A percentile compares a stretch with the other conserved stretches of the same genome.
Evolutionary conservation across 345 rosid species (phyloP).

Genomic region (Eucalyptus marginata): DNA sequence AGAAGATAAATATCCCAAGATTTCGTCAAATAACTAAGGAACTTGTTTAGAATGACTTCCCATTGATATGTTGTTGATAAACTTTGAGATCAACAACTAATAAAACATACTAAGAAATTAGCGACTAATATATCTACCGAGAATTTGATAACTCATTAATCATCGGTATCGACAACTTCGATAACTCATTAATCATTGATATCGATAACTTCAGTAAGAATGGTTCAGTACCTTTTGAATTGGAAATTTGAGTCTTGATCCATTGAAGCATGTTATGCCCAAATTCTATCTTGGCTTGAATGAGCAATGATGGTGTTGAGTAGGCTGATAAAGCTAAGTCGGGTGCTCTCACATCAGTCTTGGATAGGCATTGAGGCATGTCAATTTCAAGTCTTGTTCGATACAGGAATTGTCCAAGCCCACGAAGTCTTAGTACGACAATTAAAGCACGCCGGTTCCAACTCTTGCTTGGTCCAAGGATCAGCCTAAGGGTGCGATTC

Average conservation of each 20-base stretch:
- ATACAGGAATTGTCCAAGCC: too few relatives aligned
- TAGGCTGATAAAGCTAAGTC: not conserved
- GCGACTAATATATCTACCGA: not conserved
- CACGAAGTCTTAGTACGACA: too few relatives aligned
- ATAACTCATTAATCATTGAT: too few relatives aligned
- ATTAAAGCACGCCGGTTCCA: too few relatives aligned
- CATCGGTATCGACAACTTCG: accelerated
- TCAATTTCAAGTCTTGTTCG: too few relatives aligned
- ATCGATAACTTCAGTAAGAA: not conserved
- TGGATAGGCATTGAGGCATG: too few relatives aligned
- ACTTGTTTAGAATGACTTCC: not conserved
- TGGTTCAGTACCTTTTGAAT: too few relatives aligned
- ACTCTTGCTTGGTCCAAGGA: too few relatives aligned
- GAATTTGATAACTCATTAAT: not conserved
- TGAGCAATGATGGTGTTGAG: too few relatives aligned
- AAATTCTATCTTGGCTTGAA: not conserved
- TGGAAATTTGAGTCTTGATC: not conserved
- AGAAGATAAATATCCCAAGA: not conserved
- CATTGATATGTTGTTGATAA: not conserved
- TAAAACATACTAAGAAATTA: not conserved
- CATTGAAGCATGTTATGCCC: not conserved
- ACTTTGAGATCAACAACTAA: accelerated
- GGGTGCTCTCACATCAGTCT: not conserved
- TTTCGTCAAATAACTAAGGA: not conserved
- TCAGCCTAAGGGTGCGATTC: too few relatives aligned